Conservation (phyloP, 768 basidiomycete species). For the Mycena sanguinolenta region DNA sequence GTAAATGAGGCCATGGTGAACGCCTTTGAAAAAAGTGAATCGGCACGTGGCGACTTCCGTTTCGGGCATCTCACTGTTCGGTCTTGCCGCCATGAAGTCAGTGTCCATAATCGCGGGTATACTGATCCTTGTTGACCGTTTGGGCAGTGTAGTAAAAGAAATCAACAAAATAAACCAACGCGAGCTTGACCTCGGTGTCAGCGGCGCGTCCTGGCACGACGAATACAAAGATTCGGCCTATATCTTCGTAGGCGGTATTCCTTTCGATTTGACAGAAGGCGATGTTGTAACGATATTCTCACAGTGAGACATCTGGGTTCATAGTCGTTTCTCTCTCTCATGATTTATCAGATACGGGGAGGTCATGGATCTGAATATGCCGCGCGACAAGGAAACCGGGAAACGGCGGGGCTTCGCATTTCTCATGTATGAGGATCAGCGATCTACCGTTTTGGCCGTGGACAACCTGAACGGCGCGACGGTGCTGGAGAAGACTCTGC, state of each 20-base stretch:
- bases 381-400: conserved; percentile 93
- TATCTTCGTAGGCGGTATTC: conserved; percentile 91
- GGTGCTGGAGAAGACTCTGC: conserved; percentile 86
- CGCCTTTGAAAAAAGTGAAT: conserved; percentile 10
- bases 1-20: conserved; percentile 81
- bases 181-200: conserved; percentile 84
- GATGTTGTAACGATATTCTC: conserved; percentile 98
- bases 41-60: conserved; percentile 13
- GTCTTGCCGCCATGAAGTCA: conserved; percentile 76
- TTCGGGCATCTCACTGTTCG: background rate
- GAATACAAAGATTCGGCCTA: conserved; percentile 99
- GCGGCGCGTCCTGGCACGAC: conserved; percentile 92
- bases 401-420: conserved; percentile 94
- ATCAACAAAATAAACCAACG: conserved; percentile 94
- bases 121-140: conserved; percentile 28
- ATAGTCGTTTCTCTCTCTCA: conserved; percentile 5
- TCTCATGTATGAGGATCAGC: conserved; percentile 99
- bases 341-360: conserved; percentile 85
- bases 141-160: conserved; percentile 90
- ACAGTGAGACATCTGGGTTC: conserved; percentile 76
- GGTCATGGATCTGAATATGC: conserved; percentile 94
- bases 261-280: conserved; percentile 93
- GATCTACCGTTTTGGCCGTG: conserved; percentile 94
- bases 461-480: conserved; percentile 98
- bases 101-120: conserved; percentile 43